These are phyloP conservation scores for Coniosporium tulheliwenetii DNA, from an alignment of 2,329 filamentous ascomycete genomes.

Conservation along the genomic window DNA sequence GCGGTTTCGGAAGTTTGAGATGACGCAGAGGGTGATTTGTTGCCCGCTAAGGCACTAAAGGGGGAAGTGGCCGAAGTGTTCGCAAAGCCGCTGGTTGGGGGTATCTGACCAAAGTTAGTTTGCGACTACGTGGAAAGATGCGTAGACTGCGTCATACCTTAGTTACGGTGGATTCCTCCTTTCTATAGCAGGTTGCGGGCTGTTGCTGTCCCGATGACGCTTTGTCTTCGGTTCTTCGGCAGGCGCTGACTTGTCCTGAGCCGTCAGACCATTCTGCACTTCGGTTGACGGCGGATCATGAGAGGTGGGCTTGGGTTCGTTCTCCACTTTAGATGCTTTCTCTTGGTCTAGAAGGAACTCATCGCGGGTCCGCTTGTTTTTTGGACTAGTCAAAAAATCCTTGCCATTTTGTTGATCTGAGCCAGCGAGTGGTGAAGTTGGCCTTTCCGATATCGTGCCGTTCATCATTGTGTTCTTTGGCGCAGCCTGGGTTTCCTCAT, in stretches of 20 bases:
- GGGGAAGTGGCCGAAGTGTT: conserved; percentile 30
- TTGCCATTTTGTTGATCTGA: conserved; percentile 1
- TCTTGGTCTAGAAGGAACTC: conserved; percentile 7
- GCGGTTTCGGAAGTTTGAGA: conserved; percentile 25
- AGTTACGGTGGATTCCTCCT: conserved; percentile 6
- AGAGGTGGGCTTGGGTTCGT: conserved; percentile 5
- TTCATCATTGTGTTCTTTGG: conserved; percentile 2
- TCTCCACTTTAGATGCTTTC: conserved; percentile 2
- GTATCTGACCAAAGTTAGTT: conserved; percentile 12
- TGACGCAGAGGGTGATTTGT: conserved; percentile 15
- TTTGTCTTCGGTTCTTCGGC: conserved; percentile 18
- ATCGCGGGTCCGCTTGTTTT: conserved; percentile 31
- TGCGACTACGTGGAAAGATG: not conserved
- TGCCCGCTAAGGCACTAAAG: conserved; percentile 27
- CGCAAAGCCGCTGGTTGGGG: conserved; percentile 24
- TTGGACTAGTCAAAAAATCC: conserved; percentile 22
- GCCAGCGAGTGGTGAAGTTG: not conserved
- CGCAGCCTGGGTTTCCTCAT: not conserved
- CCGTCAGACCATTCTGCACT: conserved; percentile 6
- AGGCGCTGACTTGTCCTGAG: conserved; percentile 2
- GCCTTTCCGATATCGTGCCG: conserved; percentile 11
- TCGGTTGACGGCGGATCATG: conserved; percentile 1
- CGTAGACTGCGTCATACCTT: conserved; percentile 10
- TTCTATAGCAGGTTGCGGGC: conserved; percentile 6
- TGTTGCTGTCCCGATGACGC: conserved; percentile 17